A percentile compares a stretch with the other conserved stretches of the same genome.
These are phyloP conservation scores for Pleurotus pulmonarius DNA, from an alignment of 768 basidiomycete species.

Conservation along the genomic window DNA sequence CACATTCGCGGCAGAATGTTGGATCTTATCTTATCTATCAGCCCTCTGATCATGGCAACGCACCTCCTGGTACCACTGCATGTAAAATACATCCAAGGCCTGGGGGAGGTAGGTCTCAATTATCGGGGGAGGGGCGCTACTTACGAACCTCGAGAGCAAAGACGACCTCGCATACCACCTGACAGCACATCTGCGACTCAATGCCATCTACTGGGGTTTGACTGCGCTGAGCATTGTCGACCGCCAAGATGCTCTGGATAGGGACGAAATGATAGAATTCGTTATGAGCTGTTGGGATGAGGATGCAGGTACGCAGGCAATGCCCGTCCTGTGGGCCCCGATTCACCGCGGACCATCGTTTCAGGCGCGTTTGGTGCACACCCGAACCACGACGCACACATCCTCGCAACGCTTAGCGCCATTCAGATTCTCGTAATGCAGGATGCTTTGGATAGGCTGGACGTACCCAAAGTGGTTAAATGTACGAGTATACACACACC, in stretches of 20 bases:
- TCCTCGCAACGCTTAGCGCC: conserved; percentile 83
- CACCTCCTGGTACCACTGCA: conserved; percentile 50
- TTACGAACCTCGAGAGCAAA: conserved; percentile 48
- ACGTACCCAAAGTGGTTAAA: conserved; percentile 65
- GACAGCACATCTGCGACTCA: conserved; percentile 90
- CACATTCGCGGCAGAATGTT: too few relatives aligned
- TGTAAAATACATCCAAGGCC: conserved; percentile 70
- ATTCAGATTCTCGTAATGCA: conserved; percentile 90
- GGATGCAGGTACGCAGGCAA: conserved; percentile 55
- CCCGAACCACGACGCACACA: conserved; percentile 89
- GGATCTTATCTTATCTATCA: not conserved
- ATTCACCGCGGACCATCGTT: conserved; percentile 4
- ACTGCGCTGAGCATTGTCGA: conserved; percentile 84
- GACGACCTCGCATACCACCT: conserved; percentile 87
- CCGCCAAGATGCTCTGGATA: conserved; percentile 70
- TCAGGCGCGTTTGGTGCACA: conserved; percentile 90
- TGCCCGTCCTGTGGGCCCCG: not conserved
- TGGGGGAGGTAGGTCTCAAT: conserved; percentile 52
- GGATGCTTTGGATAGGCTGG: conserved; percentile 69
- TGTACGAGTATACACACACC: conserved; percentile 45
- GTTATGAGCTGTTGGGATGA: conserved; percentile 97
- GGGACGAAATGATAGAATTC: conserved; percentile 82
- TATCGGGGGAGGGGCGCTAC: not conserved
- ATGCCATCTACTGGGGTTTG: conserved; percentile 96
- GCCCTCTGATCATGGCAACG: conserved; percentile 3